Base-by-base conservation (phyloP, 2,329 filamentous ascomycete genomes). In the Fusarium sacchari region DNA sequence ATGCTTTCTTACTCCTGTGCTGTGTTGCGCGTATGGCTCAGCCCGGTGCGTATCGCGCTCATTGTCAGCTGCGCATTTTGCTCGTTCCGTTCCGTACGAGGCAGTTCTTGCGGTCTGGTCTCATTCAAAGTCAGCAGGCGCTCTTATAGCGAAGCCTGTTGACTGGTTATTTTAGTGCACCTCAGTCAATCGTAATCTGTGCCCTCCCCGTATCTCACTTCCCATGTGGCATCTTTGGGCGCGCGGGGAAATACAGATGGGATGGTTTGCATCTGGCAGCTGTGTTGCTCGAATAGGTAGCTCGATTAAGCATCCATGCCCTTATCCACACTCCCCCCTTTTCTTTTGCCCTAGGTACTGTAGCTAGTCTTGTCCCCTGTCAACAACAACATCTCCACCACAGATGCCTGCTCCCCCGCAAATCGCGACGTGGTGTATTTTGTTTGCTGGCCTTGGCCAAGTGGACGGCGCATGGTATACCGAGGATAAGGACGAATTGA, bases 321-420 rank as follows among this genome's bases (percentile, higher is more conserved):
- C 49, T 67, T 71, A 73, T 63, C 40, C 36, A 42, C 71, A 73
- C 70, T 67, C 70, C 71, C 64, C 68, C n/a, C n/a, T 37, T 36
- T 24, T n/a, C n/a, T 24, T 34, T 13, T 22, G n/a, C 11, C 40
- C 40, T 43, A n/a, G n/a, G n/a, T n/a, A n/a, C n/a, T n/a, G n/a
- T n/a, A n/a, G n/a, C n/a, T n/a, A 24, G n/a, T 43, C 30, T 42
- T 34, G 36, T 56, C 43, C 71, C 71, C 66, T 73, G 66, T 71
- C 46, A 69, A 59, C 55, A 44, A 24, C 57, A 36, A 30, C 36
- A 52, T 63, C 69, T 71, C 69, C 52, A 66, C 65, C 36, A 43
- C 24, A 28, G 49, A 72, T 72, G 69, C 70, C 64, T 72, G 70
- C 69, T 72, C 56, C 71, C 71, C 71, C 71, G 71, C 71, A 73